Base-by-base conservation (phyloP, 2,329 filamentous ascomycete genomes). In the Trichoderma arundinaceum region DNA sequence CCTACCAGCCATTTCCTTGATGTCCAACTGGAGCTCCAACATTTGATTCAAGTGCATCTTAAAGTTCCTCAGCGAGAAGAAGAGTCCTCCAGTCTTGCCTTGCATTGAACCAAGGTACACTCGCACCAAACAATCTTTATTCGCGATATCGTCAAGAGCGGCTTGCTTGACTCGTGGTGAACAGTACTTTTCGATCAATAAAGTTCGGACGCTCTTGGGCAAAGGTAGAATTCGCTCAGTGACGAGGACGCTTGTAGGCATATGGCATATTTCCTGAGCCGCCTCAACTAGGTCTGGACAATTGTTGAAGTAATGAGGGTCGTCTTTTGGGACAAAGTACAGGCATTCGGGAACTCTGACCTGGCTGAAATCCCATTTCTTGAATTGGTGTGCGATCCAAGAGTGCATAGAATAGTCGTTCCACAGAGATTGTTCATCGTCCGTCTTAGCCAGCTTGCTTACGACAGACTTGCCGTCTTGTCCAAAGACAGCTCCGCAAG, bases 21-120 rank as follows among this genome's bases (percentile, higher is more conserved):
- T 61, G 2, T 73, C 67, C 0, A 78, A 46, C 0, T 64, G 28
- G 0, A 77, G 62, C 0, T 73, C 69, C 0, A 68, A 4, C 67
- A 77, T 69, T 19, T 76, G 74, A 28, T 75, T 72, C 1, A 78
- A 67, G 10, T 75, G 72, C 7, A 78, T 35, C 39, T 76, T 72
- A 56, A 77, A 74, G 66, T 78, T 77, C 0, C 74, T 65, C 0
- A 78, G 71, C 1, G 72, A 74, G 46, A 72, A 75, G 66, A 71
- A 73, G 3, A 35, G 61, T 1, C 28, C 51, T 1, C 41, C 22
- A 1, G 19, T 41, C 22, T 13, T 65, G 10, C 59, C 63, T 41
- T 62, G 32, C 2, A 51, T 38, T 2, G 68, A 68, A 2, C 72
- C 71, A 5, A 74, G 71, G 19, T 73, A 72, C 0, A 68, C 13